These are phyloP conservation scores for Sporothrix protearum DNA, from an alignment of 2,329 filamentous ascomycete genomes.

Conservation along the genomic window DNA sequence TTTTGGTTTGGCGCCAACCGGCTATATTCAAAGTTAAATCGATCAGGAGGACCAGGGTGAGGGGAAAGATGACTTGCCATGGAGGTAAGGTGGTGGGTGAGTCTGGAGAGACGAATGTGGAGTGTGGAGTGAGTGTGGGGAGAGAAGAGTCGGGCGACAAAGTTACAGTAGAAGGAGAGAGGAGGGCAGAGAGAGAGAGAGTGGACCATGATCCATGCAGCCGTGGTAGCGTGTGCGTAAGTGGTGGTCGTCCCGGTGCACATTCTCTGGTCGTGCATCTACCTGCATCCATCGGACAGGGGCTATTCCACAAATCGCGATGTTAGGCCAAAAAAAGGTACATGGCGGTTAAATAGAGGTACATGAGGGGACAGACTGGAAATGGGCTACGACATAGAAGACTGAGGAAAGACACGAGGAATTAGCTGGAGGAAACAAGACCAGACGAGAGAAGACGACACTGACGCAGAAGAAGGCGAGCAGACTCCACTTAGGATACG, in stretches of 20 bases:
- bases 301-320: not conserved
- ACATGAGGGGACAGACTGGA: not conserved
- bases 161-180: not conserved
- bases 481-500: not conserved
- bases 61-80: no score
- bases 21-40: conserved; percentile 9
- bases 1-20: not conserved
- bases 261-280: not conserved
- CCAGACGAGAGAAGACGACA: no score
- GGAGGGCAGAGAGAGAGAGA: not conserved
- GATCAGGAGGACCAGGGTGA: not conserved
- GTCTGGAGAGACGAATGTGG: not conserved
- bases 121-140: conserved; percentile 5
- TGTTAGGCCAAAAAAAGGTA: not conserved
- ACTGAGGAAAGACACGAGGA: not conserved
- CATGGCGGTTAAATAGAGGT: not conserved
- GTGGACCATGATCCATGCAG: not conserved
- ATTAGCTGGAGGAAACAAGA: not conserved
- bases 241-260: not conserved
- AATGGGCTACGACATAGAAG: not conserved
- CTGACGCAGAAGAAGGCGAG: no score
- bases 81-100: no score
- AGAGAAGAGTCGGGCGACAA: not conserved
- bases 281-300: not conserved
- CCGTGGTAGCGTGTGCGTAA: not conserved